Evolutionary conservation across 495 filamentous ascomycete genomes (phyloP).

Genomic region (Aspergillus taichungensis): DNA sequence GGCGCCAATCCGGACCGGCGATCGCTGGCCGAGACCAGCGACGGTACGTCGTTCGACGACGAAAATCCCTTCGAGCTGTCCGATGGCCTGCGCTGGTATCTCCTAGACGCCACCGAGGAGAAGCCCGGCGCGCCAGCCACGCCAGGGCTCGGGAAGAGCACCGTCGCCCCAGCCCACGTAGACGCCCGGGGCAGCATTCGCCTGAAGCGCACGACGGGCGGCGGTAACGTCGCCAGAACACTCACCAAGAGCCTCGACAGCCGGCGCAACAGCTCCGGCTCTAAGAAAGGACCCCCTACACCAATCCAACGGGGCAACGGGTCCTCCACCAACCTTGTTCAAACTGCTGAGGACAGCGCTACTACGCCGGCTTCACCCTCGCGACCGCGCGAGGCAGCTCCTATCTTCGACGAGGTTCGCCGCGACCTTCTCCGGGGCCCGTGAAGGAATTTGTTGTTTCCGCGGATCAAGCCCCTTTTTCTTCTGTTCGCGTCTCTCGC

Average conservation of each 20-base stretch:
- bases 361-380: constrained; percentile 10
- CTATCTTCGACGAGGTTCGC: constrained; percentile 43
- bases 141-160: constrained; percentile 78
- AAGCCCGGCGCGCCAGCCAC: constrained; percentile 91
- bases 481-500: constrained; percentile 3
- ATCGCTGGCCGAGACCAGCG: constrained; percentile 45
- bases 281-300: constrained; percentile 51
- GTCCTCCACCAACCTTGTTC: constrained; percentile 28
- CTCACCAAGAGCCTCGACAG: constrained; percentile 83
- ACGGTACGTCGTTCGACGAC: constrained; percentile 63
- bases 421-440: constrained; percentile 38
- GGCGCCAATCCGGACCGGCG: constrained; percentile 44
- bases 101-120: constrained; percentile 87
- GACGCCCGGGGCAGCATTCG: constrained; percentile 70
- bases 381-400: constrained; percentile 27
- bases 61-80: constrained; percentile 97
- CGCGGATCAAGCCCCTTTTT: constrained; percentile 5
- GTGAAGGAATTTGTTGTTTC: constrained; percentile 20
- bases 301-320: constrained; percentile 27
- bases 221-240: constrained; percentile 60
- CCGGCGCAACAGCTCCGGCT: constrained; percentile 75
- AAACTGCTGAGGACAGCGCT: constrained; percentile 24
- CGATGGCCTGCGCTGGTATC: constrained; percentile 91
- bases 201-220: constrained; percentile 44
- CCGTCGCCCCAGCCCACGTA: constrained; percentile 79